Percentiles rank a stretch among this genome's conserved stretches.
Conservation (phyloP, 305 asterid species). For the Fraxinus angustifolia region DNA sequence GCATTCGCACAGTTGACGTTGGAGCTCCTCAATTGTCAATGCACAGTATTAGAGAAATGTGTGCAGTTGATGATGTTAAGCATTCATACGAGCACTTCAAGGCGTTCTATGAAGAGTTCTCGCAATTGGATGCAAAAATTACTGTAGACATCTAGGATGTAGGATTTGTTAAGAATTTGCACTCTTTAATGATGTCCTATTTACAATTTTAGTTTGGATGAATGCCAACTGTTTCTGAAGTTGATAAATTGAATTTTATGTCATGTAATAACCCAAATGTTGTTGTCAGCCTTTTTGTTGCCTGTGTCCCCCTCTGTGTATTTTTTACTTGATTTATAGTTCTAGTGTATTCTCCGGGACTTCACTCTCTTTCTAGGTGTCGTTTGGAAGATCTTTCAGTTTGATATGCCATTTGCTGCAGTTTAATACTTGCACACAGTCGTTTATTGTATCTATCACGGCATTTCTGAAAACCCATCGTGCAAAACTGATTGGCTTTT, state of each 20-base stretch:
- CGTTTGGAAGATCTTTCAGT: not conserved
- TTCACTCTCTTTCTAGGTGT: not conserved
- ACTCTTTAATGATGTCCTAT: not conserved
- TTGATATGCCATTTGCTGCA: not conserved
- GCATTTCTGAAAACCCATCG: not conserved
- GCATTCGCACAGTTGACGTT: slow-evolving; percentile 80
- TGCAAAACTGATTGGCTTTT: not conserved
- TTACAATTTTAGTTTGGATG: not conserved
- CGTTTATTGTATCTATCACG: not conserved
- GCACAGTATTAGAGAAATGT: slow-evolving; percentile 97
- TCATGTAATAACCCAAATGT: not conserved
- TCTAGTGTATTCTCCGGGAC: not conserved
- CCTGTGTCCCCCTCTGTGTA: not conserved
- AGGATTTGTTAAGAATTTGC: slow-evolving; percentile 10
- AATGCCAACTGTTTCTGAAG: slow-evolving; percentile 7
- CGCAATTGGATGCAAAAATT: slow-evolving; percentile 62
- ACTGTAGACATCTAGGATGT: slow-evolving; percentile 44
- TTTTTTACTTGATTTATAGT: not conserved
- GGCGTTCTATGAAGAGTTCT: slow-evolving; percentile 68
- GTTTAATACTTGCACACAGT: not conserved
- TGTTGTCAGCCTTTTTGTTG: not conserved
- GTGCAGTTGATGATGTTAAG: slow-evolving; percentile 84
- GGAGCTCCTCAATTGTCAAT: slow-evolving; percentile 94
- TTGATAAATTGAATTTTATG: not conserved
- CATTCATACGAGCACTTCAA: slow-evolving; percentile 77